Conservation (phyloP, 2,329 filamentous ascomycete species). For the Neofusicoccum parvum region DNA sequence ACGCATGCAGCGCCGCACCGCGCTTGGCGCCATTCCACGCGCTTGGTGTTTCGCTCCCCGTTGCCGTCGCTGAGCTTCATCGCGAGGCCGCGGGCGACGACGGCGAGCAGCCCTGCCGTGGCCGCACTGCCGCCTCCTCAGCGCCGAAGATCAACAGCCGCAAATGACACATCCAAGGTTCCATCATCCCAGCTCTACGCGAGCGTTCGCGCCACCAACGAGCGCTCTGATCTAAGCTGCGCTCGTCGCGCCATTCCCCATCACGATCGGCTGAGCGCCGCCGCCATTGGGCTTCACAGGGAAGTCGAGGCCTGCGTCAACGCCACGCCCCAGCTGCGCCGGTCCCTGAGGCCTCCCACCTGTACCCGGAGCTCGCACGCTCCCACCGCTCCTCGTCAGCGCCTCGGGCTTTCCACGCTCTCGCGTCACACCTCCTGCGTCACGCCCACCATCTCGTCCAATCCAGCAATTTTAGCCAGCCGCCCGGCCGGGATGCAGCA, state of each 20-base stretch:
- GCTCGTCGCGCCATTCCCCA: conserved; percentile 2
- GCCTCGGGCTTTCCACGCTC: neutral
- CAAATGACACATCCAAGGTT: conserved; percentile 16
- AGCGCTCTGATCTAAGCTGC: conserved; percentile 15
- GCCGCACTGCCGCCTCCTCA: neutral
- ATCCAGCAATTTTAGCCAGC: conserved; percentile 15
- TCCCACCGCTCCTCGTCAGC: conserved; percentile 8
- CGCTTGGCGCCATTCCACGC: conserved; percentile 19
- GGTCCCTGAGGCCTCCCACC: conserved; percentile 12
- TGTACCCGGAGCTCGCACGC: conserved; percentile 3
- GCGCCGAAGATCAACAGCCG: conserved; percentile 7
- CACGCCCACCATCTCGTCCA: neutral
- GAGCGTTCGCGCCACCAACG: conserved; percentile 14
- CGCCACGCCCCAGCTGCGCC: conserved; percentile 4
- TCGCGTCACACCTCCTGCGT: conserved; percentile 14
- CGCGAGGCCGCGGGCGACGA: neutral
- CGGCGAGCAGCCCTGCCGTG: neutral
- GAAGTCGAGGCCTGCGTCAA: conserved; percentile 17
- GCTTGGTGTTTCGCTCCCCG: conserved; percentile 14
- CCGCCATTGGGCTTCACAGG: conserved; percentile 11
- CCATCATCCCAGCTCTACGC: conserved; percentile 11
- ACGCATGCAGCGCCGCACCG: conserved; percentile 5
- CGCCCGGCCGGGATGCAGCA: neutral
- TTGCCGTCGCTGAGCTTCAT: neutral
- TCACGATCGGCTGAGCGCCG: neutral